Base-by-base conservation (phyloP, 2,329 filamentous ascomycete genomes). In the Pseudocercospora fijiensis region DNA sequence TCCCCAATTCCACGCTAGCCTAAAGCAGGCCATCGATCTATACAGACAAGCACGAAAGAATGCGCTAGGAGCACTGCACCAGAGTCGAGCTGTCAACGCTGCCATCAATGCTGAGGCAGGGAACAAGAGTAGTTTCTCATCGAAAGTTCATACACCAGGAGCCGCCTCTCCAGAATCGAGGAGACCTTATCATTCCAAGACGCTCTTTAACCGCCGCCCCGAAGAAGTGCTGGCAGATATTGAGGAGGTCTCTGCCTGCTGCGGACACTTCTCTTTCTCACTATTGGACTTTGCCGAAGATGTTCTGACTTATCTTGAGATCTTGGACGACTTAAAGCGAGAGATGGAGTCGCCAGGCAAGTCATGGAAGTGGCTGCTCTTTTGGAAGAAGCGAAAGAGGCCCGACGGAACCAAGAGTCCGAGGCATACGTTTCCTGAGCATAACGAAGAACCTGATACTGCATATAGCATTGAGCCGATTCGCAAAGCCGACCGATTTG, bases 171-270 rank as follows among this genome's bases (percentile, higher is more conserved):
- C 68, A 8, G 65, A 65, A 37, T 26, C 20, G 27, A 61, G 68
- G 53, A 59, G 52, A 18, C 41, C 43, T 16, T 27, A 47, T 8
- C 65, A 62, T 18, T 59, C 67, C 8, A 65, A 65, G 27, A 67
- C 65, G 2, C 59, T 69, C 8, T 70, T 70, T 58, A 53, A 69
- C 26, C 60, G 67, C 41, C 58, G 61, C 13, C 68, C 67, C 1
- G 62, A 91, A 58, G 89, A 90, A 66, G 84, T 94, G 8, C 89
- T 96, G 73, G 95, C 94, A 2, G 95, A 98, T 76, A 92, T 96
- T 62, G 95, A 99, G 76, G 95, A 99, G 77, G 93, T 98, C 10
- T 93, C 94, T 45, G 94, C 95, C n/a, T 96, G 93, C 62, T 99
- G 95, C 73, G 94, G 95, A 0, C 93, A 98, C 77, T 99, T 98